A percentile compares a stretch with the other conserved stretches of the same genome.
phyloP scores from a whole-genome alignment of 2,329 filamentous ascomycete species.

The Xylariaceae sp. region DNA sequence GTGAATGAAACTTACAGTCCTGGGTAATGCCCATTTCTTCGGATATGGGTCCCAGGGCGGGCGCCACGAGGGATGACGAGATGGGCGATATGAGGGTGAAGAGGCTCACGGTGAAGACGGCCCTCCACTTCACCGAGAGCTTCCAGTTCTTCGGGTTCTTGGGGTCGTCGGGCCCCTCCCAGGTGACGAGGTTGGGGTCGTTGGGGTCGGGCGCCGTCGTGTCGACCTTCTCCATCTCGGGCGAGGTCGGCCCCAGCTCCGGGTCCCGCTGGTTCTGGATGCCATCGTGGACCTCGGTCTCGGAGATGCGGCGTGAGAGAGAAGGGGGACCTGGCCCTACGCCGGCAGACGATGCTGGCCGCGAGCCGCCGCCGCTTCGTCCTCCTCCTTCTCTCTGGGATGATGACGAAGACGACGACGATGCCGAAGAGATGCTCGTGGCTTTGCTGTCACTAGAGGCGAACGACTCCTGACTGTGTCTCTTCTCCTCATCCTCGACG shows the following conservation, averaged over 20 bases:
- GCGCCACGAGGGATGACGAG: slow-evolving; percentile 53
- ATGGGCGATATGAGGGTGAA: slow-evolving; percentile 59
- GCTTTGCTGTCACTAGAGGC: slow-evolving; percentile 10
- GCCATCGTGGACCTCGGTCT: slow-evolving; percentile 36
- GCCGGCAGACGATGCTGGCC: slow-evolving; percentile 6
- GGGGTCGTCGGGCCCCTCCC: slow-evolving; percentile 49
- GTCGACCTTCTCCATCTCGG: slow-evolving; percentile 17
- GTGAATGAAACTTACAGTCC: slow-evolving; percentile 24
- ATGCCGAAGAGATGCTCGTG: slow-evolving; percentile 1
- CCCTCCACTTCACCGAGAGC: slow-evolving; percentile 50
- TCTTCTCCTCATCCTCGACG: slow-evolving; percentile 8
- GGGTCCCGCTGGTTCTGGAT: slow-evolving; percentile 34
- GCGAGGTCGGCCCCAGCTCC: slow-evolving; percentile 27
- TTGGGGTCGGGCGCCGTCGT: slow-evolving; percentile 23
- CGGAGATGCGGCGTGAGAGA: slow-evolving; percentile 30
- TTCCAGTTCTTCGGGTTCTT: slow-evolving; percentile 53
- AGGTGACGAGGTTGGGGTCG: slow-evolving; percentile 40
- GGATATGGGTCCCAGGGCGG: slow-evolving; percentile 46
- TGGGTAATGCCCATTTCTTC: slow-evolving; percentile 47
- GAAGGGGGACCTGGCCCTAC: slow-evolving; percentile 7
- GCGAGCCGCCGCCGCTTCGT: slow-evolving; percentile 1
- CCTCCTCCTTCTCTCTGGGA: slow-evolving; percentile 1
- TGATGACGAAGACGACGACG: slow-evolving; percentile 8
- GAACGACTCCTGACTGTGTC: slow-evolving; percentile 7
- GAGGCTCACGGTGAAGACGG: slow-evolving; percentile 47